Conservation (phyloP, 345 rosid species). For the Jatropha curcas region DNA sequence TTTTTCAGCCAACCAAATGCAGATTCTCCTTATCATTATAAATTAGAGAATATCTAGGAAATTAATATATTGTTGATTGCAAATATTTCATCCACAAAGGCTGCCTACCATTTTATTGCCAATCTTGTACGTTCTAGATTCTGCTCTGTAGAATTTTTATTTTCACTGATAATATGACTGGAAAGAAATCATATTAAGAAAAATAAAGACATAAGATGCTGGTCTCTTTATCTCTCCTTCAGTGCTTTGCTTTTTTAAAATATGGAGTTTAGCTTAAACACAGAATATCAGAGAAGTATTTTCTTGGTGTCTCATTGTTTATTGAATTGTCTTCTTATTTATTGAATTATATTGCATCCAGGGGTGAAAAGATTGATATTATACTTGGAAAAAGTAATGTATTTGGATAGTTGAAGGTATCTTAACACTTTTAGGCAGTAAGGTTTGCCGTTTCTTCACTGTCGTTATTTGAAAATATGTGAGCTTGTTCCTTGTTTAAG, state of each 20-base stretch:
- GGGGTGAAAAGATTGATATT: no score
- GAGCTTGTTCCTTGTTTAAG: background rate
- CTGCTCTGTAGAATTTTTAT: background rate
- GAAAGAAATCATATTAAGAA: background rate
- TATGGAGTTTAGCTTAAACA: no score
- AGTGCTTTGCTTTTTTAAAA: no score
- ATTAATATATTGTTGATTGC: background rate
- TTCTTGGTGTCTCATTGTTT: no score
- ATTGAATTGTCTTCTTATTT: no score
- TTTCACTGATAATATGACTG: background rate
- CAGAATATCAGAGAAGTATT: no score
- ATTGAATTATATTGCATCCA: no score
- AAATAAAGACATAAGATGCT: background rate
- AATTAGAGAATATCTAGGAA: background rate
- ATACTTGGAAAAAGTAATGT: no score
- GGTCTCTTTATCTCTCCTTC: background rate
- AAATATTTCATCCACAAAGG: background rate
- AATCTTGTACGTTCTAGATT: background rate
- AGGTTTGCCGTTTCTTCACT: background rate
- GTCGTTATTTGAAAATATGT: background rate
- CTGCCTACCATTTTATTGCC: background rate
- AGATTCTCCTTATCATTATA: no score
- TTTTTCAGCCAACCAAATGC: no score
- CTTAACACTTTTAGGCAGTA: background rate
- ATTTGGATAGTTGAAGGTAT: no score